Conservation (phyloP, 1,139 yeast species). For the Candida glucosophila region DNA sequence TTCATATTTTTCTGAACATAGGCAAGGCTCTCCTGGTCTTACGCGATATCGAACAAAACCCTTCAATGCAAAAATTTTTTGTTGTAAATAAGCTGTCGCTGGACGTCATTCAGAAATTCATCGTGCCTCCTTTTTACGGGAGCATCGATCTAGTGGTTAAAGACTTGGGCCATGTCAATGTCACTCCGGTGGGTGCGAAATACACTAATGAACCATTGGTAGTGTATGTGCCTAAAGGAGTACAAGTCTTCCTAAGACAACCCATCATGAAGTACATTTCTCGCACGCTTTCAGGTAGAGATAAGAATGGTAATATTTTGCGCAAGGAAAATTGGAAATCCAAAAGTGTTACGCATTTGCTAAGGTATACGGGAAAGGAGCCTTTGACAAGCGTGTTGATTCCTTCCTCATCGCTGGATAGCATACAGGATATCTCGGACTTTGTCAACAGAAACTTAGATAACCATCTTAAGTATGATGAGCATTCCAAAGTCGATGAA, state of each 20-base stretch:
- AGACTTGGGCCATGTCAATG: slow-evolving; percentile 58
- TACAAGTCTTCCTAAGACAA: slow-evolving; percentile 24
- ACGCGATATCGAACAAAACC: slow-evolving; percentile 8
- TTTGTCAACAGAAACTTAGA: slow-evolving; percentile 5
- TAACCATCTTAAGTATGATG: slow-evolving; percentile 6
- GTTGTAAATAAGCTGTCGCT: slow-evolving; percentile 23
- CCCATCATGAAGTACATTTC: slow-evolving; percentile 28
- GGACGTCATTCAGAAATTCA: slow-evolving; percentile 29
- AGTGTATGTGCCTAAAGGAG: slow-evolving; percentile 23
- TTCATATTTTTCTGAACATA: slow-evolving; percentile 16
- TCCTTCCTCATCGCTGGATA: slow-evolving; percentile 8
- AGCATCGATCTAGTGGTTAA: slow-evolving; percentile 59
- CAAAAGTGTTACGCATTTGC: slow-evolving; percentile 19
- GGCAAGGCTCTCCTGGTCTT: slow-evolving; percentile 18
- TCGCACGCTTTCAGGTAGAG: slow-evolving; percentile 29
- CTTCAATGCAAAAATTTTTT: slow-evolving; percentile 20
- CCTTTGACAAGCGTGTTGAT: slow-evolving; percentile 20
- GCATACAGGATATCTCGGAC: slow-evolving; percentile 4
- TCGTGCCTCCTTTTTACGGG: slow-evolving; percentile 64
- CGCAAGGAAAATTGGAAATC: slow-evolving; percentile 19
- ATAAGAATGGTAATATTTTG: slow-evolving; percentile 27
- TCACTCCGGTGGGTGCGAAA: slow-evolving; percentile 53
- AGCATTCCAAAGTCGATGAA: slow-evolving; percentile 6
- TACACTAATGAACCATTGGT: slow-evolving; percentile 19
- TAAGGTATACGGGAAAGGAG: slow-evolving; percentile 14